phyloP scores from a whole-genome alignment of 202 grass and related monocot genomes.

The Brachypodium distachyon region DNA sequence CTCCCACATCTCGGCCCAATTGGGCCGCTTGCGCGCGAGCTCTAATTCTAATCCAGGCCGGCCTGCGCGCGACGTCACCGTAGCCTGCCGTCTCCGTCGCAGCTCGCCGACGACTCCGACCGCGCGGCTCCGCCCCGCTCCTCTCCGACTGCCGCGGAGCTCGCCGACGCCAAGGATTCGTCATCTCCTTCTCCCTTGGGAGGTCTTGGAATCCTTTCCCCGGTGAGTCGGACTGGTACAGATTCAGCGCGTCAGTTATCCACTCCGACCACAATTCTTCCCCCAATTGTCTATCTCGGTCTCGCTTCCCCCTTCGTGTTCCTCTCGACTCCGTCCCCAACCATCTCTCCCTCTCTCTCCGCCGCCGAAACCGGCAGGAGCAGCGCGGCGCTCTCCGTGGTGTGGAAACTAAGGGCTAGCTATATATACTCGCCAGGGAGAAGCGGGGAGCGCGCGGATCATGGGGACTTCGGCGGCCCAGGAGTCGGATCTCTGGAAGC shows the following conservation, averaged over 20 bases:
- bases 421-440: not conserved
- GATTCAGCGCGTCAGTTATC: not conserved
- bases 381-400: not conserved
- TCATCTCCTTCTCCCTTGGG: not conserved
- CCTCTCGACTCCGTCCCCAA: not conserved
- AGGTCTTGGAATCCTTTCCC: not conserved
- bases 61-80: not conserved
- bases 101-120: not conserved
- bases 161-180: not conserved
- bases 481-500: slow-evolving; percentile 37
- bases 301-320: not conserved
- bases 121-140: not conserved
- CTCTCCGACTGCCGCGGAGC: not conserved
- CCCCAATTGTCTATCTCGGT: not conserved
- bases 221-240: not conserved
- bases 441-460: not conserved
- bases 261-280: not conserved
- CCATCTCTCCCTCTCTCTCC: not conserved
- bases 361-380: not conserved
- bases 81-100: not conserved
- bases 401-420: not conserved
- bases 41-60: not conserved
- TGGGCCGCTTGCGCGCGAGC: not conserved
- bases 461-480: slow-evolving; percentile 29
- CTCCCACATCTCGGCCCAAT: not conserved